Base-by-base conservation (phyloP, 306 rosid species). In the Coriaria nepalensis region DNA sequence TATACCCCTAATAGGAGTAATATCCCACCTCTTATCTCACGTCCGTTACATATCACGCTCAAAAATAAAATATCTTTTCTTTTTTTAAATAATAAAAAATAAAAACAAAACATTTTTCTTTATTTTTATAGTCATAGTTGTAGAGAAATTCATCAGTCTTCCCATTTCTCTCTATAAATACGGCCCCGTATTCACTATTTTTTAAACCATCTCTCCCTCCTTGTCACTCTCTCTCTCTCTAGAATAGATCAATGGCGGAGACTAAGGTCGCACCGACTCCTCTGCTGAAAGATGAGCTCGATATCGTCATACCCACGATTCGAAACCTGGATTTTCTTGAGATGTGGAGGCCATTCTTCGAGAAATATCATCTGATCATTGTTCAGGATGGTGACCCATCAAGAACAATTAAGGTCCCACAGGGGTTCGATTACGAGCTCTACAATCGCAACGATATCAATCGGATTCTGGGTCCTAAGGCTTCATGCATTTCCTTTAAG, bases 261-360 rank as follows among this genome's bases (percentile, higher is more conserved):
- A 32, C 59, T 52, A 61, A 61, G 2, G 37, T 58, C 4, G 64
- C 67, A 9, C 64, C 82, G 0, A 60, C 67, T 0, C 88, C 95
- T 0, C 38, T 78, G 6, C 55, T 86, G 67, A 75, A 78, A 55
- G 93, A 86, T 9, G 88, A 86, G 61, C 88, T 86, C 0, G 93
- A 86, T 57, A 86, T 86, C 71, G 95, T 86, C 12, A 86, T 86
- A 57, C 95, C 95, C 13, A 86, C 95, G 36, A 86, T 86, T 58
- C 75, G 95, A 0, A 86, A 78, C 82, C 87, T 81, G 0, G 95
- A 86, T 44, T 86, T 86, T 71, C 52, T 86, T 5, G 95, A 86
- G 74, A 86, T 81, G 93, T 81, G 95, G 95, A 64, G 93, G 46
- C 90, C 94, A 0, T 84, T 77, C 60, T 80, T 84, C 62, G 53